phyloP scores from a whole-genome alignment of 164 flowering plant species.

The Echeveria elegans region DNA sequence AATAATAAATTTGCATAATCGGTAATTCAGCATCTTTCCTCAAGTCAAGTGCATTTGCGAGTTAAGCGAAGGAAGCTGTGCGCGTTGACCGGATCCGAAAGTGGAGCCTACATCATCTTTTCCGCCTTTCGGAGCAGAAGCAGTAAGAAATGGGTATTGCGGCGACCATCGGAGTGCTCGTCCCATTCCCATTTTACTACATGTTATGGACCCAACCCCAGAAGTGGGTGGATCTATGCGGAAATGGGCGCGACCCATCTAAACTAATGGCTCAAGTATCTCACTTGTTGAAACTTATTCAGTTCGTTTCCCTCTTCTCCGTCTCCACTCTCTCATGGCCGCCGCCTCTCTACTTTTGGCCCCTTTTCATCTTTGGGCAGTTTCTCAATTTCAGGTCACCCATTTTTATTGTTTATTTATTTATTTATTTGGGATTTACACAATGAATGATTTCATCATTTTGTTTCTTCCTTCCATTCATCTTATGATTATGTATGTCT shows the following conservation, averaged over 20 bases:
- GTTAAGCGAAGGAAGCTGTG: no score
- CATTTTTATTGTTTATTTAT: no score
- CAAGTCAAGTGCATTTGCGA: no score
- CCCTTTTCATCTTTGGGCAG: conserved; percentile 68
- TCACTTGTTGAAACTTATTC: conserved; percentile 60
- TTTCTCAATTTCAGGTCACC: conserved; percentile 82
- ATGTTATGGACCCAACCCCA: conserved; percentile 65
- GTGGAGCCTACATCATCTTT: no score
- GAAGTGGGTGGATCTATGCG: conserved; percentile 72
- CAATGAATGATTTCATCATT: background rate
- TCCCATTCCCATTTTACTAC: conserved; percentile 83
- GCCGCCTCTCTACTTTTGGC: conserved; percentile 74
- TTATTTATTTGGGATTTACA: background rate
- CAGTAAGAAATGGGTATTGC: conserved; percentile 51
- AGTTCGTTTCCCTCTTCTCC: conserved; percentile 58
- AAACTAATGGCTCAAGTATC: conserved; percentile 68
- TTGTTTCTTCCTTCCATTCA: background rate
- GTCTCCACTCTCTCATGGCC: conserved; percentile 78
- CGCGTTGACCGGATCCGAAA: no score
- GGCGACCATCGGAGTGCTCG: conserved; percentile 42
- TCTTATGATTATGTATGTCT: background rate
- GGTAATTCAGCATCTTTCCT: no score
- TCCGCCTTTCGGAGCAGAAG: no score
- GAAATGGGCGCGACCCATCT: conserved; percentile 56
- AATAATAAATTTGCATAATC: no score